Evolutionary conservation across 1,284 basidiomycete species (phyloP), one percentile per base, ranked within the genome.

Genomic region (Apiotrichum domesticum): DNA sequence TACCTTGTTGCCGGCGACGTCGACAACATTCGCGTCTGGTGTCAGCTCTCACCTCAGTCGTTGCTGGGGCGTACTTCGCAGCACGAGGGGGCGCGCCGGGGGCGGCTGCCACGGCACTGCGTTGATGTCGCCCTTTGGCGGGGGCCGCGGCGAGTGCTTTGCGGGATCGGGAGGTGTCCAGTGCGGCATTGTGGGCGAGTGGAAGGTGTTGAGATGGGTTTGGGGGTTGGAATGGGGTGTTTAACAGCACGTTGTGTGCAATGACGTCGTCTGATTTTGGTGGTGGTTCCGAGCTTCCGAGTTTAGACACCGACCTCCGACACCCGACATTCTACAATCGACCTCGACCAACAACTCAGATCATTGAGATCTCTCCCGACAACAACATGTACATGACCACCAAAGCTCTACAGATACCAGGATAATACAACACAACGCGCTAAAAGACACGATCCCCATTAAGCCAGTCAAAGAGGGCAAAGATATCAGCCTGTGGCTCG

Each of bases 21-120:
- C 63, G 14, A 65, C 63, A 1, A 65, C 47, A 32, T 49, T 59
- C 7, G 58, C 63, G 35, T 63, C 63, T 65, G 50, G 14, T 13
- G 55, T 54, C 29, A 54, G 51, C 6, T n/a, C 7, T 3, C 9
- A 39, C 4, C 4, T n/a, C 2, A 5, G 15, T 3, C 1, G 9
- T 7, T 13, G 14, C 10, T 50, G 6, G 29, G 3, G 29, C 37
- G 2, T 32, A 57, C 56, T 53, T 10, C 13, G 40, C 14, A 60
- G 54, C 14, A 56, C 58, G 3, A 60, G 41, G 4, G 58, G 58
- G 1, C 37, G 34, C 3, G 58, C 55, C 0, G 49, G 39, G 5
- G 45, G 41, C 2, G 45, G 55, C 2, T 41, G 15, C 58, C 58
- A 60, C 3, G 58, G 58, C 4, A 54, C n/a, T 8, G 45, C 41